A percentile compares a stretch with the other conserved stretches of the same genome.
Conservation (phyloP, 495 filamentous ascomycete species). For the Glutinoglossum americanum region DNA sequence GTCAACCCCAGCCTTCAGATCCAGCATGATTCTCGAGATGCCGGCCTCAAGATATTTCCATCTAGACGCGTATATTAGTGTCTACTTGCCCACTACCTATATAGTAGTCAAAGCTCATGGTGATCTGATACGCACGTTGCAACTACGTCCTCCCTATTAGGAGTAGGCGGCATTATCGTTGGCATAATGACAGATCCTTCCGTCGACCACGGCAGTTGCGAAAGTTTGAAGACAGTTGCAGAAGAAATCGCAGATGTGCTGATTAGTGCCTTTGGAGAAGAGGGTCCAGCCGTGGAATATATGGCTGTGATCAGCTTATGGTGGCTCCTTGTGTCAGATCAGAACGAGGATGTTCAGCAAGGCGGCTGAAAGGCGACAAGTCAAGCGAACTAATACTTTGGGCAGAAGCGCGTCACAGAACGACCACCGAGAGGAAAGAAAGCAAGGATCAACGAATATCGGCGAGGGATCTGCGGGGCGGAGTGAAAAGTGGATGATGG, state of each 20-base stretch:
- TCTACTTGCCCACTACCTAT: slow-evolving; percentile 1
- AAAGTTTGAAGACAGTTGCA: background rate
- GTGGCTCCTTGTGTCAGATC: background rate
- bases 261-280: background rate
- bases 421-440: background rate
- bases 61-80: slow-evolving; percentile 24
- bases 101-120: background rate
- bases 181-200: slow-evolving; percentile 5
- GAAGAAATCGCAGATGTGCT: background rate
- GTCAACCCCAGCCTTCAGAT: slow-evolving; percentile 78
- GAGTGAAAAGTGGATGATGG: background rate
- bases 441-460: background rate
- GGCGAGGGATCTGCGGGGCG: background rate
- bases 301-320: background rate
- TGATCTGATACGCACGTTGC: slow-evolving; percentile 42
- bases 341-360: background rate
- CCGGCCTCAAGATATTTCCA: slow-evolving; percentile 79
- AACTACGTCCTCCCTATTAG: slow-evolving; percentile 63
- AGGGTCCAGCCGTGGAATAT: background rate
- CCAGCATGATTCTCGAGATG: slow-evolving; percentile 79
- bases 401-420: background rate
- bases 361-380: background rate
- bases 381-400: background rate
- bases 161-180: slow-evolving; percentile 19
- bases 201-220: background rate